Conservation (phyloP, 768 basidiomycete species). For the Rhizopogon sp. region DNA sequence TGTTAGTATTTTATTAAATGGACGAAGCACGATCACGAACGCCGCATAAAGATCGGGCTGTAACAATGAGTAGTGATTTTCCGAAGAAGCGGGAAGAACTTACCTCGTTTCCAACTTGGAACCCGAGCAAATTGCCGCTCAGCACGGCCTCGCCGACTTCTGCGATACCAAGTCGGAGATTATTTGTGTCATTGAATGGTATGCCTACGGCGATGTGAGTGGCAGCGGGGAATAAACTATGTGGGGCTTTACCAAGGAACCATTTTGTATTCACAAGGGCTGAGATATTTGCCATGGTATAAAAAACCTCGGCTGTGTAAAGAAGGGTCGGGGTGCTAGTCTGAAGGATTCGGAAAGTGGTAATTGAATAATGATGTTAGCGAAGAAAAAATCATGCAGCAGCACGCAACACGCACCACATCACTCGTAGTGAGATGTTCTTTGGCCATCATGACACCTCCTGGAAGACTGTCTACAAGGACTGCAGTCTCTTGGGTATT, state of each 20-base stretch:
- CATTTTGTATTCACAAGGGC: constrained; percentile 39
- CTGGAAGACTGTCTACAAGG: constrained; percentile 20
- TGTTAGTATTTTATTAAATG: background rate
- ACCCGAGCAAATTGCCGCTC: constrained; percentile 35
- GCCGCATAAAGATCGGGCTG: constrained; percentile 43
- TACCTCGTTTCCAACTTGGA: constrained; percentile 55
- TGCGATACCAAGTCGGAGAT: constrained; percentile 30
- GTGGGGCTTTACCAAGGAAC: constrained; percentile 33
- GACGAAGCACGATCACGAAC: background rate
- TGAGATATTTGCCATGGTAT: constrained; percentile 43
- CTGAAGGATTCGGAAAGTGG: constrained; percentile 17
- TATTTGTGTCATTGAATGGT: constrained; percentile 12
- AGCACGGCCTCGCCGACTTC: constrained; percentile 38
- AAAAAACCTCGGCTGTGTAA: constrained; percentile 45
- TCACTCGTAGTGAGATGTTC: constrained; percentile 13
- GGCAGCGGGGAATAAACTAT: background rate
- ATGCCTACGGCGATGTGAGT: constrained; percentile 7
- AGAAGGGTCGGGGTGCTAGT: constrained; percentile 50
- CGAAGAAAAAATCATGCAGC: constrained; percentile 27
- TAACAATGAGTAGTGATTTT: constrained; percentile 31
- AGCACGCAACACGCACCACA: constrained; percentile 7
- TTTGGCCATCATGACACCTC: constrained; percentile 27
- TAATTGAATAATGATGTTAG: constrained; percentile 2
- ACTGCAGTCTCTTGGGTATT: constrained; percentile 44
- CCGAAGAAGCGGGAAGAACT: constrained; percentile 5